These are phyloP conservation scores for Peltaster fructicola DNA, from an alignment of 2,329 filamentous ascomycete species.

Conservation along the genomic window DNA sequence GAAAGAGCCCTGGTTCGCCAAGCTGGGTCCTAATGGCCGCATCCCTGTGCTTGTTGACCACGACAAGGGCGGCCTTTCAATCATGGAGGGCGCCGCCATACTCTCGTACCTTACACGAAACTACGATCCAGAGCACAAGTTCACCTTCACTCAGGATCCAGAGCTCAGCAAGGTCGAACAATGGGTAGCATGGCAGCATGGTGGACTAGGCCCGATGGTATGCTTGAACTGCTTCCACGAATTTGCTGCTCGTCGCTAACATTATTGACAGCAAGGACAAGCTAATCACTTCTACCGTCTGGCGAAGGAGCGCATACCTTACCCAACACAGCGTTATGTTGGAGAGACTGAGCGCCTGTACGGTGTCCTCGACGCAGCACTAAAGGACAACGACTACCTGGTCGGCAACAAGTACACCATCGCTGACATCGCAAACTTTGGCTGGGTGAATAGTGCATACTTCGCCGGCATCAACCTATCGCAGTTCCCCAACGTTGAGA, in stretches of 20 bases:
- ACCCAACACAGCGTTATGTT: constrained; percentile 64
- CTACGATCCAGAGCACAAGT: constrained; percentile 59
- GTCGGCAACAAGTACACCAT: constrained; percentile 50
- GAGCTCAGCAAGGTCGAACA: constrained; percentile 34
- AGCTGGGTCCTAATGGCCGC: constrained; percentile 83
- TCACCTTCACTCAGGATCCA: constrained; percentile 53
- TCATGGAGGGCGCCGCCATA: constrained; percentile 76
- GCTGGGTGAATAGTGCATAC: constrained; percentile 25
- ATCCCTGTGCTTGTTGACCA: constrained; percentile 77
- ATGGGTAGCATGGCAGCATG: constrained; percentile 42
- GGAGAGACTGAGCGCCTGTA: constrained; percentile 77
- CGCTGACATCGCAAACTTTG: constrained; percentile 58
- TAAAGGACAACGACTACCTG: constrained; percentile 36
- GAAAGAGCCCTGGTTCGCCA: constrained; percentile 74
- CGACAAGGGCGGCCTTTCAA: constrained; percentile 54
- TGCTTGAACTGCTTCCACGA: too few relatives aligned
- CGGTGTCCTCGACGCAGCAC: constrained; percentile 54
- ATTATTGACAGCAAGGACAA: constrained; percentile 24
- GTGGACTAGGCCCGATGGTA: constrained; percentile 27
- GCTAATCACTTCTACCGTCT: constrained; percentile 22
- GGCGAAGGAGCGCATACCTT: constrained; percentile 35
- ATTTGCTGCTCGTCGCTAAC: too few relatives aligned
- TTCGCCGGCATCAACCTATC: constrained; percentile 25
- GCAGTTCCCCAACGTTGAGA: constrained; percentile 25
- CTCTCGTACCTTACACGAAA: constrained; percentile 62